Conservation (phyloP, 192 early-diverging fungal species). For the Mortierella claussenii region DNA sequence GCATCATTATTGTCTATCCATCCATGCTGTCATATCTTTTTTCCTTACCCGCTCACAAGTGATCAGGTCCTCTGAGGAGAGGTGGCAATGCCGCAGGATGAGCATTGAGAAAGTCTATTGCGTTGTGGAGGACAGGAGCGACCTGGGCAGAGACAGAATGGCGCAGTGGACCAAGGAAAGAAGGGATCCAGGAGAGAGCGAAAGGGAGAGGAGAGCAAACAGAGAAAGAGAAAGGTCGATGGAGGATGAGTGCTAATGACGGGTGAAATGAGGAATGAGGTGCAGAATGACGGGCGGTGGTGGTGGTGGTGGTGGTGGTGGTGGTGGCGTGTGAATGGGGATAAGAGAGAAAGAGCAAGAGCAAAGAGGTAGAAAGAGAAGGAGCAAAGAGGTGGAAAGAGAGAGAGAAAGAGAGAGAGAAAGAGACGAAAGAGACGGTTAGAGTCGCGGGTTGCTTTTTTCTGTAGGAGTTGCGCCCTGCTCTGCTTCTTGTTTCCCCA, state of each 20-base stretch:
- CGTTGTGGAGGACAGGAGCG: neutral
- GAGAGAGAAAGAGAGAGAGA: conserved; percentile 5
- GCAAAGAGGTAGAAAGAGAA: conserved; percentile 10
- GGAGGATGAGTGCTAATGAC: too few species aligned
- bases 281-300: conserved; percentile 3
- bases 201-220: conserved; percentile 7
- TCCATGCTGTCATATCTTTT: neutral
- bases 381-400: neutral
- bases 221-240: neutral
- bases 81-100: conserved; percentile 56
- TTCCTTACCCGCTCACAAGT: conserved; percentile 64
- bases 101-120: conserved; percentile 48
- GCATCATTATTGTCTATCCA: too few species aligned
- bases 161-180: neutral
- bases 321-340: too few species aligned
- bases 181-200: neutral
- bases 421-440: conserved; percentile 11
- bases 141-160: too few species aligned
- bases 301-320: too few species aligned
- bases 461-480: too few species aligned
- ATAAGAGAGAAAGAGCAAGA: too few species aligned
- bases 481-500: too few species aligned
- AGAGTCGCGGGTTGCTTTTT: too few species aligned
- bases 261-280: neutral
- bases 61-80: conserved; percentile 66